A percentile compares a stretch with the other conserved stretches of the same genome.
Evolutionary conservation across 108 stramenopile species (phyloP).

Genomic region (Cafeteria roenbergensis): DNA sequence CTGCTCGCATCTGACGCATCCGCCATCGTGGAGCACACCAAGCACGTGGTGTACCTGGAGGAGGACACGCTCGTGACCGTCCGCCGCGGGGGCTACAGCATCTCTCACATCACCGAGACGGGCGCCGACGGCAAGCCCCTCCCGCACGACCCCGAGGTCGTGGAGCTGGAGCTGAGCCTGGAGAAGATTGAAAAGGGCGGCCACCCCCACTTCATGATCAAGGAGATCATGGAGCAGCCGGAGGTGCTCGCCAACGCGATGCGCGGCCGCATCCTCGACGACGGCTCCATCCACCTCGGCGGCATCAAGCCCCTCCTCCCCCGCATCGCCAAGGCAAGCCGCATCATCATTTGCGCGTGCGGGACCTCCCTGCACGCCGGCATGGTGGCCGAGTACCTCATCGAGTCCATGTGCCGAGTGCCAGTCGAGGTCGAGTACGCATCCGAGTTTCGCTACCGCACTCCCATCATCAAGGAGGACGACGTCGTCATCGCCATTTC

Average conservation of each 20-base stretch:
- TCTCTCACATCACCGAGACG: background rate
- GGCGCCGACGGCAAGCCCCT: background rate
- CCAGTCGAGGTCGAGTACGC: slow-evolving; percentile 48
- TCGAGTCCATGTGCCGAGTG: slow-evolving; percentile 86
- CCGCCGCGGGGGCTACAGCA: background rate
- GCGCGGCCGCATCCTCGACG: slow-evolving; percentile 58
- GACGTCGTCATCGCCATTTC: slow-evolving; percentile 78
- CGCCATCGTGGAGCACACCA: slow-evolving; percentile 92
- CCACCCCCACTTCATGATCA: slow-evolving; percentile 80
- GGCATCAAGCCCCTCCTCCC: background rate
- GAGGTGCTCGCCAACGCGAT: slow-evolving; percentile 65
- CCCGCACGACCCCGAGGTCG: background rate
- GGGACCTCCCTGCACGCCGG: slow-evolving; percentile 88
- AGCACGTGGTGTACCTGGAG: slow-evolving; percentile 80
- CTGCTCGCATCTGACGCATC: slow-evolving; percentile 90
- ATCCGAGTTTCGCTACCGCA: slow-evolving; percentile 17
- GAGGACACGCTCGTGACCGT: slow-evolving; percentile 9
- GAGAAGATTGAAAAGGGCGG: slow-evolving; percentile 23
- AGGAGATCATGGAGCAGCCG: slow-evolving; percentile 72
- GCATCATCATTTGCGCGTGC: slow-evolving; percentile 56
- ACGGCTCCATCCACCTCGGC: slow-evolving; percentile 3
- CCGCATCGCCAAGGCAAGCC: slow-evolving; percentile 9
- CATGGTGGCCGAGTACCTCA: slow-evolving; percentile 81
- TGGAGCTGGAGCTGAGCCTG: slow-evolving; percentile 16
- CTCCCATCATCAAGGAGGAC: slow-evolving; percentile 23